Conservation (phyloP, 1,284 basidiomycete species). For the Boletus semigastroideus region DNA sequence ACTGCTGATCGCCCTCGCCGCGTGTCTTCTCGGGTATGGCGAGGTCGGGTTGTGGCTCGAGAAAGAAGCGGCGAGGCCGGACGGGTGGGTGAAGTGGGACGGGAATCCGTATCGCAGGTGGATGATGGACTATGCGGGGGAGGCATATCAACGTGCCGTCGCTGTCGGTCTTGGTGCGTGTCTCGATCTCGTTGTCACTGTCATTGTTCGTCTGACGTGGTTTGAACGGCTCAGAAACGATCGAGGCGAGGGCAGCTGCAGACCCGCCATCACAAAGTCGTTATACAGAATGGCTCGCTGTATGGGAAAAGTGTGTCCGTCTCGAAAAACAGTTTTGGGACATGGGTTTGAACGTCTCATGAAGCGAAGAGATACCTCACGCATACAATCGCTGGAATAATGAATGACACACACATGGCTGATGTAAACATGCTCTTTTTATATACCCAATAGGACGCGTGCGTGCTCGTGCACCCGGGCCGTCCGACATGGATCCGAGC, state of each 20-base stretch:
- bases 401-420: too few relatives aligned
- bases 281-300: constrained; percentile 64
- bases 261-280: constrained; percentile 65
- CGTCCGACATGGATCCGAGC: too few relatives aligned
- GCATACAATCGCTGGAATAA: too few relatives aligned
- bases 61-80: constrained; percentile 48
- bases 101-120: constrained; percentile 66
- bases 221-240: constrained; percentile 43
- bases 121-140: constrained; percentile 83
- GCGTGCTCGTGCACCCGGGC: too few relatives aligned
- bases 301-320: constrained; percentile 79
- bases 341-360: constrained; percentile 60
- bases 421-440: too few relatives aligned
- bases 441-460: too few relatives aligned
- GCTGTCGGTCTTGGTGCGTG: constrained; percentile 64
- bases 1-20: constrained; percentile 78
- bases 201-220: background rate
- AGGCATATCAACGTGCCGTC: constrained; percentile 71
- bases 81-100: constrained; percentile 42
- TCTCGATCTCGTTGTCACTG: too few relatives aligned
- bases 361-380: background rate
- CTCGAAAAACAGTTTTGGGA: constrained; percentile 93
- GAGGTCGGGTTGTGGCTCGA: constrained; percentile 86
- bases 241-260: constrained; percentile 58
- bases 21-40: constrained; percentile 93